Percentiles rank a stretch among this genome's conserved stretches.
Conservation (phyloP, 169 alveolate species). For the Eimeria necatrix region DNA sequence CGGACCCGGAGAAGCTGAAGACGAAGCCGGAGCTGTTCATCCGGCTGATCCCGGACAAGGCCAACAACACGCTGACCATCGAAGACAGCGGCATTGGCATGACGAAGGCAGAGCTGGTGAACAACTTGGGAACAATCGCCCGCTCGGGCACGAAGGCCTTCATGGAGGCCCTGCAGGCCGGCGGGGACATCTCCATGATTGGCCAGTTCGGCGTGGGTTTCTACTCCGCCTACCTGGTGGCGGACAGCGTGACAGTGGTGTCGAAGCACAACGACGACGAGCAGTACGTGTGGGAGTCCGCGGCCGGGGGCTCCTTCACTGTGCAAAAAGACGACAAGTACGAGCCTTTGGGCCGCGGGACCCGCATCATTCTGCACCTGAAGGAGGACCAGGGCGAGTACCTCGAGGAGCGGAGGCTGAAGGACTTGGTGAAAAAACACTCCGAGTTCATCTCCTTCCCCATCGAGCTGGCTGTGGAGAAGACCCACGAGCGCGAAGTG, state of each 20-base stretch:
- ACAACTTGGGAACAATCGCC: conserved; percentile 99
- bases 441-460: conserved; percentile 99
- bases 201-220: conserved; percentile 99
- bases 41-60: conserved; percentile 98
- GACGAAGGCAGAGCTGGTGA: conserved; percentile 98
- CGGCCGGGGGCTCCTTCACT: conserved; percentile 99
- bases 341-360: conserved; percentile 95
- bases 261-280: conserved; percentile 98
- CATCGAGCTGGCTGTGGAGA: conserved; percentile 97
- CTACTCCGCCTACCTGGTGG: conserved; percentile 99
- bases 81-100: conserved; percentile 99
- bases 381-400: conserved; percentile 98
- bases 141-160: conserved; percentile 99
- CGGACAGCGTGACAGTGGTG: conserved; percentile 98
- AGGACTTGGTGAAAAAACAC: conserved; percentile 99
- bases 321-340: conserved; percentile 93
- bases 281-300: conserved; percentile 99
- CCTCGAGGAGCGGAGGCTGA: conserved; percentile 98
- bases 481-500: conserved; percentile 98
- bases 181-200: conserved; percentile 99
- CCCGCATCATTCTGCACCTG: conserved; percentile 97
- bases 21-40: conserved; percentile 96
- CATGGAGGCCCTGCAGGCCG: conserved; percentile 99
- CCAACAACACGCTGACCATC: conserved; percentile 97
- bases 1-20: conserved; percentile 97